Evolutionary conservation across 2,329 filamentous ascomycete genomes (phyloP).

Genomic region (Alternaria burnsii): DNA sequence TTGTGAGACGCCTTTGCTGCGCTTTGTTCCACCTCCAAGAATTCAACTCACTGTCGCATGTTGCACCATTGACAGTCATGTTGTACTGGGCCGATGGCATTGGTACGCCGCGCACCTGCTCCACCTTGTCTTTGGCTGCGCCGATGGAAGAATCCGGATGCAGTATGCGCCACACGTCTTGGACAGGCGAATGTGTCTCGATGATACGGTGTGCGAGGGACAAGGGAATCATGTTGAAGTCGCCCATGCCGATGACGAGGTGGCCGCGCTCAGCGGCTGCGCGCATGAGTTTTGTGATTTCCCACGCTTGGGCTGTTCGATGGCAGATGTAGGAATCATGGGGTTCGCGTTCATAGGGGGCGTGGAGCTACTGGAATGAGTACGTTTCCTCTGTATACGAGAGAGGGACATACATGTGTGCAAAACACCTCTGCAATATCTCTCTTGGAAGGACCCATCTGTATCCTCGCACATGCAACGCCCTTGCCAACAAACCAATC

Average conservation of each 20-base stretch:
- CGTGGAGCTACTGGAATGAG: conserved; percentile 69
- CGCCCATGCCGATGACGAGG: conserved; percentile 84
- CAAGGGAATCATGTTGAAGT: conserved; percentile 95
- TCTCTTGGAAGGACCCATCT: conserved; percentile 69
- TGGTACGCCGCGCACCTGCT: conserved; percentile 70
- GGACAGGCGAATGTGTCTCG: conserved; percentile 77
- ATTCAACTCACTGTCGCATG: conserved; percentile 85
- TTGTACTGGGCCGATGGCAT: conserved; percentile 82
- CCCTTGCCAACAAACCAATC: conserved; percentile 98
- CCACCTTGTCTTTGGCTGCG: conserved; percentile 71
- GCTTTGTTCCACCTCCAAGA: conserved; percentile 89
- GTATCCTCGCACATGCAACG: conserved; percentile 81
- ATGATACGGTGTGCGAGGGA: conserved; percentile 87
- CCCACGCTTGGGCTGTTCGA: conserved; percentile 92
- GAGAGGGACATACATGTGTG: conserved; percentile 70
- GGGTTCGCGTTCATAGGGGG: conserved; percentile 82
- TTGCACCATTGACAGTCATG: conserved; percentile 80
- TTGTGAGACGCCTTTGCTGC: conserved; percentile 72
- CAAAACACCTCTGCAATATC: conserved; percentile 89
- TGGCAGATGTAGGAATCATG: conserved; percentile 90
- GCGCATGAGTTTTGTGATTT: conserved; percentile 87
- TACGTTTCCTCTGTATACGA: conserved; percentile 17
- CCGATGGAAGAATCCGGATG: conserved; percentile 87
- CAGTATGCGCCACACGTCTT: conserved; percentile 83
- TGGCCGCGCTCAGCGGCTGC: conserved; percentile 81